Base-by-base conservation (phyloP, 2,329 filamentous ascomycete genomes). In the Sarocladiaceae sp. region DNA sequence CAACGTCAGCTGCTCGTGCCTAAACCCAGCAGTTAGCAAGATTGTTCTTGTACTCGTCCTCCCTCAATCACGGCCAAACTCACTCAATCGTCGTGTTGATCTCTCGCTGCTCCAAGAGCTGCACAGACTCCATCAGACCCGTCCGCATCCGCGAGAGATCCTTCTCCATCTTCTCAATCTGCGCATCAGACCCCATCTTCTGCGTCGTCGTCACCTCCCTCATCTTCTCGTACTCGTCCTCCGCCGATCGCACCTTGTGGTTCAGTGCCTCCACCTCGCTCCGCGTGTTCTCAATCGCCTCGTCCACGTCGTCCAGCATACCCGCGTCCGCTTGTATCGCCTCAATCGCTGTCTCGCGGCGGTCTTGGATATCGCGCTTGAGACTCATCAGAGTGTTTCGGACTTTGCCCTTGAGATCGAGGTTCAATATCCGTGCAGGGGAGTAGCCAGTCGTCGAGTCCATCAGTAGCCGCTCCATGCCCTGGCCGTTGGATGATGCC, bases 141-240 rank as follows among this genome's bases (percentile, higher is more conserved):
- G 84, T 79, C 33, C 90, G 78, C 88, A 97, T 95, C 61, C 89
- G 88, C 37, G 87, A 85, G n/a, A 98, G 71, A 62, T 98, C 90
- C 65, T 95, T 96, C 67, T 98, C 93, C 84, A 96, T 94, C 71
- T 93, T 93, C 66, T 98, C 93, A 56, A 98, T 95, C 63, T 97
- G 91, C 7, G 90, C 82, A 60, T 97, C 93, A 2, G 83, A 88
- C 6, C 83, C 84, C 60, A 91, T 79, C 67, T 94, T 94, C 61
- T 95, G 88, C 15, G 89, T 87, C 35, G 78, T 86, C 6, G 86
- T 91, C 47, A 77, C 67, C 72, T 96, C 93, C 59, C 91, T 91
- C 16, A 88, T 90, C 66, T 88, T 89, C 58, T 96, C 89, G 59
- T 95, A 94, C 60, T 96, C 90, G 57, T 95, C 88, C 61, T 95